A percentile compares a stretch with the other conserved stretches of the same genome.
phyloP scores from a whole-genome alignment of 768 basidiomycete genomes.

The Mycena galericulata region DNA sequence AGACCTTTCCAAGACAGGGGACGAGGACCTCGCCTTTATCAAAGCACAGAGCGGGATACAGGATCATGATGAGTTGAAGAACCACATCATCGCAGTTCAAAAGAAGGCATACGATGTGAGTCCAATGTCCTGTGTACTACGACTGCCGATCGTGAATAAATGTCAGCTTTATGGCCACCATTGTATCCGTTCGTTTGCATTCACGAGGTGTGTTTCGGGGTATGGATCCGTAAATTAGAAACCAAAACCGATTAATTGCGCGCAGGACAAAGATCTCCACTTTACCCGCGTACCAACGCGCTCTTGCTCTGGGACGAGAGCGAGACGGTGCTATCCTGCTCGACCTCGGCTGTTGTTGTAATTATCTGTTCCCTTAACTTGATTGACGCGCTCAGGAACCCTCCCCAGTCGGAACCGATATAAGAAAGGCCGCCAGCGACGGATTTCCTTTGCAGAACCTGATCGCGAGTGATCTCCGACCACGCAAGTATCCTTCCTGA shows the following conservation, averaged over 20 bases:
- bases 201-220: slow-evolving; percentile 33
- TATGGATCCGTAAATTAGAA: not conserved
- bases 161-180: slow-evolving; percentile 25
- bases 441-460: slow-evolving; percentile 53
- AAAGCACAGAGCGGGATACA: slow-evolving; percentile 44
- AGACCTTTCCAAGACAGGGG: not conserved
- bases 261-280: slow-evolving; percentile 46
- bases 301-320: slow-evolving; percentile 43
- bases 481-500: slow-evolving; percentile 37
- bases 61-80: slow-evolving; percentile 43
- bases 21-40: slow-evolving; percentile 42
- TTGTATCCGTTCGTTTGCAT: slow-evolving; percentile 42
- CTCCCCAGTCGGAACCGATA: slow-evolving; percentile 54
- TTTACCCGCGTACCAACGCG: slow-evolving; percentile 48
- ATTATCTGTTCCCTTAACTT: slow-evolving; percentile 7
- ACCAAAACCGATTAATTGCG: no score
- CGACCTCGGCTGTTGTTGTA: slow-evolving; percentile 60
- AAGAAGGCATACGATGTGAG: slow-evolving; percentile 45
- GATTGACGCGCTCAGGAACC: not conserved
- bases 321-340: slow-evolving; percentile 51
- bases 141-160: not conserved
- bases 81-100: slow-evolving; percentile 49
- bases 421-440: slow-evolving; percentile 53
- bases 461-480: slow-evolving; percentile 52
- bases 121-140: not conserved